A percentile compares a stretch with the other conserved stretches of the same genome.
phyloP scores from a whole-genome alignment of 768 basidiomycete species.

The Mycena galopus region DNA sequence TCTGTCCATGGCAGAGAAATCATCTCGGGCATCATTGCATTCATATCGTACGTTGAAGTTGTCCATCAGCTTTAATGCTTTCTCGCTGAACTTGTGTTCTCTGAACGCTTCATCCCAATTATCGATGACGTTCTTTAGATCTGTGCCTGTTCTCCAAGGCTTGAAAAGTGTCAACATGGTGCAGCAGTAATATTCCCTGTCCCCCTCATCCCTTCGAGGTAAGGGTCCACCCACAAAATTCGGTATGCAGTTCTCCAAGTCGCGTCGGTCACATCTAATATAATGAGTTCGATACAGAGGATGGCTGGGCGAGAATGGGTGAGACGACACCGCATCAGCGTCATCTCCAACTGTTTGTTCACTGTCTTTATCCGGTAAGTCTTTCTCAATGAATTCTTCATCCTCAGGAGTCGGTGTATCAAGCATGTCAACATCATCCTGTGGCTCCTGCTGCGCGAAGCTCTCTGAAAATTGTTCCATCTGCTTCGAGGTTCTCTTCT shows the following conservation, averaged over 20 bases:
- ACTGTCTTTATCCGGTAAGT: neutral
- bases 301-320: neutral
- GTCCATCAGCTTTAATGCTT: neutral
- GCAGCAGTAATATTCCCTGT: neutral
- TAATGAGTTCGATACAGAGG: neutral
- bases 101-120: neutral
- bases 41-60: slow-evolving; percentile 8
- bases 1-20: neutral
- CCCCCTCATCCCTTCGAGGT: neutral
- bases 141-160: neutral
- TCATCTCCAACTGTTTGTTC: neutral
- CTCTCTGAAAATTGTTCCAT: neutral
- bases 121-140: neutral
- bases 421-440: neutral
- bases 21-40: slow-evolving; percentile 5
- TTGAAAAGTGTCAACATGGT: too few relatives aligned
- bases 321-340: neutral
- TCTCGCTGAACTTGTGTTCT: neutral
- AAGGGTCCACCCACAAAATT: neutral
- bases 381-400: neutral
- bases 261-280: neutral
- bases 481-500: neutral
- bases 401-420: neutral
- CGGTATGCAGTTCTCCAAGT: neutral
- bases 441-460: neutral